Percentiles rank a stretch among this genome's conserved stretches.
These are phyloP conservation scores for Phragmites australis DNA, from an alignment of 176 grass and related monocot species.

Conservation along the genomic window DNA sequence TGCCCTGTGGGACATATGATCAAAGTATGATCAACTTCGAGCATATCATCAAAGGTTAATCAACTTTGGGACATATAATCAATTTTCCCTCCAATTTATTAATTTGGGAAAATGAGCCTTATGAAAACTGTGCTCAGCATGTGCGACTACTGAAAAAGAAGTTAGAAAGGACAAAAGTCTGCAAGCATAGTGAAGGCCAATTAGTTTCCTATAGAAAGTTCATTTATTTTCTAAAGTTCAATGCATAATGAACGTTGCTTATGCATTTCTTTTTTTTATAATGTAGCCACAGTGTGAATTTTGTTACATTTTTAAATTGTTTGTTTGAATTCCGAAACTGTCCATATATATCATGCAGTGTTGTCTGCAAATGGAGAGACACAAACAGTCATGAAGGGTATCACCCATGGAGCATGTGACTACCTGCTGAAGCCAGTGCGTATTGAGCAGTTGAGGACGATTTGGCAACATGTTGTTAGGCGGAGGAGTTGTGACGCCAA, in stretches of 20 bases:
- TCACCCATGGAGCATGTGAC: slow-evolving; percentile 87
- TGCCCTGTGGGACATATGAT: no score
- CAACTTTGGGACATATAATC: no score
- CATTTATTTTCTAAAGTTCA: slow-evolving; percentile 26
- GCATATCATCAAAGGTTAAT: no score
- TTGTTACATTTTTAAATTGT: background rate
- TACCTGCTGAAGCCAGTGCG: slow-evolving; percentile 89
- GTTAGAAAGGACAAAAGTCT: background rate
- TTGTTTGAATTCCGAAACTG: slow-evolving; percentile 18
- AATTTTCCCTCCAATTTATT: slow-evolving; percentile 3
- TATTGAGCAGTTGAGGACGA: slow-evolving; percentile 71
- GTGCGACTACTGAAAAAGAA: background rate
- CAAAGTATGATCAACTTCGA: no score
- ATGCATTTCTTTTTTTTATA: background rate
- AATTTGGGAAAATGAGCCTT: background rate
- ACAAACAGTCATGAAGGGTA: slow-evolving; percentile 77
- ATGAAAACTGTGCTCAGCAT: background rate
- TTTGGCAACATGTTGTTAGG: slow-evolving; percentile 92
- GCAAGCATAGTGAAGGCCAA: slow-evolving; percentile 7
- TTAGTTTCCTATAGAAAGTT: slow-evolving; percentile 18
- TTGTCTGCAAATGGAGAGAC: slow-evolving; percentile 78
- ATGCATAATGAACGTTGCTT: background rate
- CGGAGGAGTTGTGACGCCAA: slow-evolving; percentile 43
- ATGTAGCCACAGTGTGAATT: background rate
- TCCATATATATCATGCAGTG: slow-evolving; percentile 58